A percentile compares a stretch with the other conserved stretches of the same genome.
phyloP scores from a whole-genome alignment of 2,329 filamentous ascomycete species.

The Fusarium pininemorale region DNA sequence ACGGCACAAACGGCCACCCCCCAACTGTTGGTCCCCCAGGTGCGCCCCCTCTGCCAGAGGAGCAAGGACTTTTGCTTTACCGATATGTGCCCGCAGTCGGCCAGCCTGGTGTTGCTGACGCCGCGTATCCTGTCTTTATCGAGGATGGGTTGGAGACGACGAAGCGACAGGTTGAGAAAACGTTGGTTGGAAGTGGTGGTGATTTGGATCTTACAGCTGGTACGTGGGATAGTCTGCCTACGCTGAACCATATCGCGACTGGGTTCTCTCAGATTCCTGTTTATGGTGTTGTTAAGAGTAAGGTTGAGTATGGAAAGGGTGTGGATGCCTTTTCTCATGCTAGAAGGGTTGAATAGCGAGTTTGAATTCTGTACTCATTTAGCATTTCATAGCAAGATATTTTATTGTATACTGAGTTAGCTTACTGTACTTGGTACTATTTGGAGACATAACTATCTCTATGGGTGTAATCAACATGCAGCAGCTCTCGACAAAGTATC shows the following conservation, averaged over 20 bases:
- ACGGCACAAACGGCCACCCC: neutral
- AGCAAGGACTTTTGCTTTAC: conserved; percentile 3
- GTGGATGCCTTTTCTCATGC: conserved; percentile 23
- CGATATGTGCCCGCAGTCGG: conserved; percentile 15
- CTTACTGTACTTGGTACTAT: neutral
- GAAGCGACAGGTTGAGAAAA: conserved; percentile 8
- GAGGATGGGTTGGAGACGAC: neutral
- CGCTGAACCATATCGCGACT: conserved; percentile 26
- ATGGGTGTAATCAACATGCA: neutral
- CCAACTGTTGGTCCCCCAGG: neutral
- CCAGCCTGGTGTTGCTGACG: neutral
- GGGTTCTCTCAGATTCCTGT: conserved; percentile 28
- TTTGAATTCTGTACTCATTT: neutral
- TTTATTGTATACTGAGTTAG: neutral
- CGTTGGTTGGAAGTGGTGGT: neutral
- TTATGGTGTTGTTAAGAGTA: conserved; percentile 20
- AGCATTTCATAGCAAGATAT: neutral
- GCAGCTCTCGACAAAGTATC: too few species aligned
- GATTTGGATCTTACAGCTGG: neutral
- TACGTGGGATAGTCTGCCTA: conserved; percentile 24
- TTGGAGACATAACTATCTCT: neutral
- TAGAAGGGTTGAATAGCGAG: conserved; percentile 12
- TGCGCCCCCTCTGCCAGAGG: conserved; percentile 18
- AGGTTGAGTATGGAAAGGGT: conserved; percentile 14
- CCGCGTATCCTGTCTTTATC: conserved; percentile 3